Base-by-base conservation (phyloP, 2,329 filamentous ascomycete species). In the Fusarium cyanostomum region DNA sequence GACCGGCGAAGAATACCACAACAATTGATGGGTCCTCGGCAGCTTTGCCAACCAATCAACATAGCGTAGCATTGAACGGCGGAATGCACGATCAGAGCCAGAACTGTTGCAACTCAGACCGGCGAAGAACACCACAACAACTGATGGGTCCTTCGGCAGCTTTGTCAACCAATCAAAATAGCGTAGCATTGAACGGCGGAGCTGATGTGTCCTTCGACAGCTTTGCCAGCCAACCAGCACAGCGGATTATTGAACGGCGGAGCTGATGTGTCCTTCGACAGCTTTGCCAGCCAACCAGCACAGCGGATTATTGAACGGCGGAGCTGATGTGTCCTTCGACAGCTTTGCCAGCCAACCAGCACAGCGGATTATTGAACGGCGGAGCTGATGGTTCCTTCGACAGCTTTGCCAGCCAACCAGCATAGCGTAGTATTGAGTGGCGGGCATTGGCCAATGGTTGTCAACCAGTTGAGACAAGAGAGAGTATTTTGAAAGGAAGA, bases 381-480 rank as follows among this genome's bases (percentile, higher is more conserved):
- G 26, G 38, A 39, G 43, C 51, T 13, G 13, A 49, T 44, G 37
- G 31, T 45, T 43, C 37, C 34, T 30, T 24, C 13, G 46, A 39
- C 46, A 49, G 42, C 42, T 52, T 43, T 48, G 55, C 21, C 46
- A 16, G 18, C 45, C 21, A 51, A 50, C 15, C 26, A 33, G 38
- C 13, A 15, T 27, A 52, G 27, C 18, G 16, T 33, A 9, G 8
- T n/a, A 4, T 38, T 10, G 8, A 13, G 18, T 10, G 13, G 24
- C 11, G 26, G 38, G n/a, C n/a, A 28, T 37, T 8, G 15, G 7
- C 44, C 44, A 48, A 28, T 50, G 8, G 35, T 31, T 26, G 34
- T 10, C 9, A 46, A 9, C 37, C 18, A 28, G 15, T 18, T 8
- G 15, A 12, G 16, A 28, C 15, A 16, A 6, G 18, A 18, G 3